Evolutionary conservation across 2,329 filamentous ascomycete genomes (phyloP).

Genomic region (Phialemoniopsis sp.): DNA sequence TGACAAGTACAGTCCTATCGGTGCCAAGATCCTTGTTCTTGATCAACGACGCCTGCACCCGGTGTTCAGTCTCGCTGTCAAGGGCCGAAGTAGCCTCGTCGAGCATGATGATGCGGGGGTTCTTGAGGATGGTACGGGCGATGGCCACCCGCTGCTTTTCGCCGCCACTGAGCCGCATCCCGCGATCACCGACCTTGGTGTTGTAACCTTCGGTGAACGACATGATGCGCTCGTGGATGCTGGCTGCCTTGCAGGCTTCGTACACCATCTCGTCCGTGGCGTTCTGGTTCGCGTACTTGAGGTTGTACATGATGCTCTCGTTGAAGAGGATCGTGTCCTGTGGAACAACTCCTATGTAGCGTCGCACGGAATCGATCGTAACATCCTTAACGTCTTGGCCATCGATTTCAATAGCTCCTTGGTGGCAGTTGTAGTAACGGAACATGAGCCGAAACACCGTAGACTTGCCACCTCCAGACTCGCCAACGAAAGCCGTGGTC

Average conservation of each 20-base stretch:
- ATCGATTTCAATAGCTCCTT: conserved; percentile 80
- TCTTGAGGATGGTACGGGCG: conserved; percentile 63
- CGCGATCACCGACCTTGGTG: conserved; percentile 49
- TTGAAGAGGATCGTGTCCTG: conserved; percentile 79
- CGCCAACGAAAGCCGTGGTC: conserved; percentile 92
- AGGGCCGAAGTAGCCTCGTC: conserved; percentile 71
- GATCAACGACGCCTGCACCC: conserved; percentile 65
- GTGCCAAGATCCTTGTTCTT: conserved; percentile 60
- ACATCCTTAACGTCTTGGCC: conserved; percentile 78
- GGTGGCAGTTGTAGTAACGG: conserved; percentile 86
- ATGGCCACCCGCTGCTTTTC: conserved; percentile 58
- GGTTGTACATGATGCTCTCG: conserved; percentile 51
- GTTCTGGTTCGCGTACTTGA: conserved; percentile 44
- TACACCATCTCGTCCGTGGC: conserved; percentile 45
- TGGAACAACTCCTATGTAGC: conserved; percentile 90
- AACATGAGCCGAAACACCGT: conserved; percentile 95
- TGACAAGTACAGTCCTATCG: conserved; percentile 89
- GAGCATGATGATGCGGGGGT: conserved; percentile 64
- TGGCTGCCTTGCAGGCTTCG: conserved; percentile 46
- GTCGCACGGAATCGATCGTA: conserved; percentile 89
- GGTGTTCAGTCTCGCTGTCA: conserved; percentile 55
- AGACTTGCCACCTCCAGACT: conserved; percentile 95
- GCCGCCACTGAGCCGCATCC: conserved; percentile 52
- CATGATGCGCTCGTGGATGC: conserved; percentile 51
- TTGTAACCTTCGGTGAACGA: conserved; percentile 48